Base-by-base conservation (phyloP, 345 rosid genomes). In the Lumnitzera racemosa region DNA sequence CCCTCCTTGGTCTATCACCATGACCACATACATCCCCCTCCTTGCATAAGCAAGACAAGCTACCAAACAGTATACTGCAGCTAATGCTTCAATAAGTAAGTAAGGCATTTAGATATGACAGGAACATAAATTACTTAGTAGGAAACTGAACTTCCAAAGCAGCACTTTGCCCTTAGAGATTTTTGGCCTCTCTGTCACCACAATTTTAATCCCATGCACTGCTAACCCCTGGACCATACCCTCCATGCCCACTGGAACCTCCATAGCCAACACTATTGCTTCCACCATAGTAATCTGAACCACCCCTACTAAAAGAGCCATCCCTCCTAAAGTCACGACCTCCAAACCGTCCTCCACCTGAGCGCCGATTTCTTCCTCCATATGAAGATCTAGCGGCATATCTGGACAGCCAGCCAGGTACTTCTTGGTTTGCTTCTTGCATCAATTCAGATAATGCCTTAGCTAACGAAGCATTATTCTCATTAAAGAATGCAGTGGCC, bases 351-450 rank as follows among this genome's bases (percentile, higher is more conserved):
- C 87, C 90, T 58, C 96, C 96, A 17, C 95, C 95, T 55, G 89
- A 70, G 24, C 96, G 90, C 17, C 88, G 84, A 62, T 78, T 89
- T 65, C 77, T 79, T 36, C 95, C 89, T 14, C 74, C 76, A 56
- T 48, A 85, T 1, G 88, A 70, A n/a, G 96, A 62, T 29, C 95
- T 90, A 10, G 90, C 76, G 51, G 96, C 90, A 63, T 77, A 89
- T 13, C 95, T 89, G 43, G 95, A 63, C 47, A 91, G 89, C 98
- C 98, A 91, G 43, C 73, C 85, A 58, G 96, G 98, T 41, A 91
- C 98, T 78, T 89, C 98, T 66, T 91, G 98, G 69, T 87, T 91
- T 15, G 96, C 69, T 78, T 91, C 98, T 75, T 82, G 90, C 98
- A 91, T 91, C 65, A 91, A 74, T 12, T 91, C 96, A 5, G 89